phyloP scores from a whole-genome alignment of 306 rosid genomes.

The Lathyrus aphaca region DNA sequence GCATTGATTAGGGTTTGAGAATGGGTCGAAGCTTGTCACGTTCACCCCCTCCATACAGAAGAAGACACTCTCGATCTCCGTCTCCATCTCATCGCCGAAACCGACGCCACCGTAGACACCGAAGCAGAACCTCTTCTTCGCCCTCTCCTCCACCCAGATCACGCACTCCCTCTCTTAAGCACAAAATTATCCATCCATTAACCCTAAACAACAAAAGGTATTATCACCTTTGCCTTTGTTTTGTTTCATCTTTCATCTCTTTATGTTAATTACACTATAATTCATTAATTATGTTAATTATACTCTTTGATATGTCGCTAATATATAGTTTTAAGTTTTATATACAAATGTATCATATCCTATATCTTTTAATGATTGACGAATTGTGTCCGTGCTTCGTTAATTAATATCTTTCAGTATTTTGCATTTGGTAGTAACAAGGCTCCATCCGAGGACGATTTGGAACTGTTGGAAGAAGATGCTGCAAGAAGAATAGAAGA shows the following conservation, averaged over 20 bases:
- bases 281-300: not conserved
- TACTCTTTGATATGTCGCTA: too few relatives aligned
- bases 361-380: too few relatives aligned
- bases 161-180: slow-evolving; percentile 57
- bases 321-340: too few relatives aligned
- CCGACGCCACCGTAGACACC: slow-evolving; percentile 52
- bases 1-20: not conserved
- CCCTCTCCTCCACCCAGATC: slow-evolving; percentile 59
- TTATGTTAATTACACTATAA: not conserved
- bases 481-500: slow-evolving; percentile 81
- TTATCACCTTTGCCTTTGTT: not conserved
- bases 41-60: slow-evolving; percentile 61
- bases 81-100: slow-evolving; percentile 44
- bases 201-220: slow-evolving; percentile 57
- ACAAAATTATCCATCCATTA: slow-evolving; percentile 50
- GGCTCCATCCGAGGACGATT: slow-evolving; percentile 62
- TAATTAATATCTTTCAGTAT: slow-evolving; percentile 26
- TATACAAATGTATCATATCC: too few relatives aligned
- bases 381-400: too few relatives aligned
- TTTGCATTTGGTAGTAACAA: slow-evolving; percentile 50
- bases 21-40: slow-evolving; percentile 67
- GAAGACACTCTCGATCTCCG: slow-evolving; percentile 47
- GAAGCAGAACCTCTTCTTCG: slow-evolving; percentile 47
- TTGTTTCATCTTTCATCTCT: not conserved
- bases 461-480: slow-evolving; percentile 77